Conservation (phyloP, 345 rosid species). For the Microcos paniculata region DNA sequence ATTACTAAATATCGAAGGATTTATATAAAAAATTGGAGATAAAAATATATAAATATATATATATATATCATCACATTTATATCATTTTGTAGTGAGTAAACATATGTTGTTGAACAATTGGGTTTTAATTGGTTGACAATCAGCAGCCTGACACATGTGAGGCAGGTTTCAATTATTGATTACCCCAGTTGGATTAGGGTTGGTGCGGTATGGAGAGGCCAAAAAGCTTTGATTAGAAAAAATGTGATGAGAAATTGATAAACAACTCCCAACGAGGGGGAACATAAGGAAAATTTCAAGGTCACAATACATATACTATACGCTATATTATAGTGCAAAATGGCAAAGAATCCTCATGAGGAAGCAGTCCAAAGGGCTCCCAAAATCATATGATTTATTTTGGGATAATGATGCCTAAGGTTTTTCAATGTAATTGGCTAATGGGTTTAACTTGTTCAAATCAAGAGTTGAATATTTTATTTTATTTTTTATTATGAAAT, state of each 20-base stretch:
- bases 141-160: conserved; percentile 23
- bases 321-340: conserved; percentile 2
- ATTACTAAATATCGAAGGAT: no score
- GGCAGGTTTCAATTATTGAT: conserved; percentile 35
- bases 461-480: conserved; percentile 6
- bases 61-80: background rate
- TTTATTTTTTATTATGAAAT: background rate
- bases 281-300: conserved; percentile 6
- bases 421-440: background rate
- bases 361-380: conserved; percentile 21
- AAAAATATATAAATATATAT: background rate
- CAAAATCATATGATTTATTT: conserved; percentile 21
- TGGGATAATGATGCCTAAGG: conserved; percentile 19
- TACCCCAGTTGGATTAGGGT: conserved; percentile 22
- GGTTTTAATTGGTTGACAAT: background rate
- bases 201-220: conserved; percentile 1
- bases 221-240: conserved; percentile 10
- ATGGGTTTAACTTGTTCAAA: conserved; percentile 8
- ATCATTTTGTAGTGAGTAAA: background rate
- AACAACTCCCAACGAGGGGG: conserved; percentile 24
- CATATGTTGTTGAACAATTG: background rate
- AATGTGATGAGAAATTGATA: background rate
- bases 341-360: conserved; percentile 21
- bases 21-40: background rate
- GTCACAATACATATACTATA: conserved; percentile 10